Base-by-base conservation (phyloP, 495 filamentous ascomycete species). In the Oleoguttula mirabilis region DNA sequence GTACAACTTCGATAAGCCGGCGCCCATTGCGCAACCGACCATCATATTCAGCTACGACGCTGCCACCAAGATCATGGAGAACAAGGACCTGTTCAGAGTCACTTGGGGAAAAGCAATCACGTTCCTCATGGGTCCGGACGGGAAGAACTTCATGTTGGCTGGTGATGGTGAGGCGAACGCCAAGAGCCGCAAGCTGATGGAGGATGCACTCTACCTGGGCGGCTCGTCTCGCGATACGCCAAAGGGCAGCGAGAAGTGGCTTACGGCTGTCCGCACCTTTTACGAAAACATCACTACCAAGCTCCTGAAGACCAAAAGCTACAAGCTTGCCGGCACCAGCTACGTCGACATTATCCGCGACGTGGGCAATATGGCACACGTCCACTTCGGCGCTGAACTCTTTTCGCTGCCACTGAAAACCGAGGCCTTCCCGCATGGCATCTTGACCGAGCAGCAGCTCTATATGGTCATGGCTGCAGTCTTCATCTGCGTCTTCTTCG, bases 301-400 rank as follows among this genome's bases (percentile, higher is more conserved):
- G 31, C 64, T 78, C 6, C 55, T 79, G 36, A 49, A 66, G 30
- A 54, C 62, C 15, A 66, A 70, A 23, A 65, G 65, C 4, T 69
- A 68, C 49, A 58, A 65, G 30, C 55, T 79, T n/a, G 71, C 66
- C 3, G 62, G 62, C 2, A 54, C 66, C 34, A 71, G 71, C 32
- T 77, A 82, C 44, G 67, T 75, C 36, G 76, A 77, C 38, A 73
- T 85, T 40, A 69, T 77, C 25, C 69, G 69, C 31, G 73, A 80
- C 54, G 56, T 83, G 32, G 71, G 72, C 41, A 80, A 80, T 43
- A 52, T 80, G 7, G 70, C 68, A 2, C 68, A 75, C 34, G 66
- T 73, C 34, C 71, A 77, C 41, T 74, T 80, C 55, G 68, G 67
- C 45, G 64, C 76, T 6, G 71, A 70, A 32, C 52, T 84, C 21